phyloP scores from a whole-genome alignment of 352 stramenopile species.

The Pythium phragmiticola region DNA sequence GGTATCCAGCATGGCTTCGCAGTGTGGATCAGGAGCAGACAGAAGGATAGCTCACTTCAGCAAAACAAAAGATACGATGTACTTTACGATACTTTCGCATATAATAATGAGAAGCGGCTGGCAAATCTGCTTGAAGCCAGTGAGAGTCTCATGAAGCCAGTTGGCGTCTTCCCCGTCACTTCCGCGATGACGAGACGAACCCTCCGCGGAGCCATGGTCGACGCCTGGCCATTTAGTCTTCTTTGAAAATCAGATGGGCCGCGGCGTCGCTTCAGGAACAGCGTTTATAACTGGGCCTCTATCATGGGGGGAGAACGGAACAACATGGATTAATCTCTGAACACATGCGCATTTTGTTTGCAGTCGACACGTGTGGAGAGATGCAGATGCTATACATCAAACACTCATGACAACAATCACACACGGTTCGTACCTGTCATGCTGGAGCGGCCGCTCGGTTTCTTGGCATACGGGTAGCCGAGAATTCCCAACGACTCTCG shows the following conservation, averaged over 20 bases:
- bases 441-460: slow-evolving; percentile 56
- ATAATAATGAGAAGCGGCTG: slow-evolving; percentile 8
- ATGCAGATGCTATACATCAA: not conserved
- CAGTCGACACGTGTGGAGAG: not conserved
- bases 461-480: slow-evolving; percentile 81
- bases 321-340: slow-evolving; percentile 13
- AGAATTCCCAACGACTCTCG: slow-evolving; percentile 79
- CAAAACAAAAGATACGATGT: slow-evolving; percentile 2
- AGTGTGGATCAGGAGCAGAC: not conserved
- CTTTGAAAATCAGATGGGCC: not conserved
- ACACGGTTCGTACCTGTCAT: slow-evolving; percentile 31
- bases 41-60: not conserved
- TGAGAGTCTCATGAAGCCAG: slow-evolving; percentile 6
- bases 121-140: not conserved
- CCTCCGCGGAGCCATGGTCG: not conserved
- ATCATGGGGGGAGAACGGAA: slow-evolving; percentile 5
- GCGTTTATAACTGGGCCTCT: slow-evolving; percentile 19
- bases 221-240: too few species aligned
- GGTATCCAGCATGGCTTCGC: not conserved
- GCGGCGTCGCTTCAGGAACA: not conserved
- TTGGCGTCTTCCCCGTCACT: slow-evolving; percentile 1
- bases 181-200: not conserved
- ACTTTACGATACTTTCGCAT: slow-evolving; percentile 12
- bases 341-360: not conserved
- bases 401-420: slow-evolving; percentile 19